Evolutionary conservation across 2,329 filamentous ascomycete genomes (phyloP).

Genomic region (Colletotrichum sp.): DNA sequence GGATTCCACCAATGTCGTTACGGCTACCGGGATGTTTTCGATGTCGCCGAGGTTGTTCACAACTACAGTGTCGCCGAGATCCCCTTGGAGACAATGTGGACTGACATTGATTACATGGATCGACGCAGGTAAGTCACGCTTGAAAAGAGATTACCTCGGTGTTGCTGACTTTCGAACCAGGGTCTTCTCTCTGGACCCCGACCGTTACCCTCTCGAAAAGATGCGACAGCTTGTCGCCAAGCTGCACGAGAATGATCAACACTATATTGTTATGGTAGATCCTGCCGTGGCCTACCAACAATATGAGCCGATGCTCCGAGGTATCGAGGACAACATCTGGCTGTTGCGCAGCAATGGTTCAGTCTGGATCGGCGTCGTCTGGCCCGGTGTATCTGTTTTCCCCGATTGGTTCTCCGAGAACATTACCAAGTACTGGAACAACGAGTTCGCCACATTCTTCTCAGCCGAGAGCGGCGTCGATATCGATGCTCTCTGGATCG

Average conservation of each 20-base stretch:
- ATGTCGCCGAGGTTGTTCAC: conserved; percentile 69
- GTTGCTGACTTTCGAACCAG: conserved; percentile 26
- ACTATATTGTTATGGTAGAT: conserved; percentile 82
- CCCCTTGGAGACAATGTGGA: conserved; percentile 74
- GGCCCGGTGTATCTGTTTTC: conserved; percentile 76
- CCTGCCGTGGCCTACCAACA: conserved; percentile 63
- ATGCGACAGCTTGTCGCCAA: conserved; percentile 71
- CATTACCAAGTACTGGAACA: conserved; percentile 71
- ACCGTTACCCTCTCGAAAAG: conserved; percentile 64
- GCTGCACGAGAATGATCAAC: conserved; percentile 70
- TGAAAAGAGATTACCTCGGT: neutral
- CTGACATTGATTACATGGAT: conserved; percentile 47
- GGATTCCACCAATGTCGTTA: conserved; percentile 69
- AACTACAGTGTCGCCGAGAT: conserved; percentile 71
- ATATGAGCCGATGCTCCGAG: conserved; percentile 45
- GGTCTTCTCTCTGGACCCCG: conserved; percentile 69
- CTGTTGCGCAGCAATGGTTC: conserved; percentile 60
- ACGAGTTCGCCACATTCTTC: conserved; percentile 72
- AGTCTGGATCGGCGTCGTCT: conserved; percentile 70
- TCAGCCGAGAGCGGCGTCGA: conserved; percentile 67
- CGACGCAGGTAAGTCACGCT: conserved; percentile 1
- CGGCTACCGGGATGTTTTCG: conserved; percentile 68
- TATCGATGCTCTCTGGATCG: conserved; percentile 81
- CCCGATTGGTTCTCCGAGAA: conserved; percentile 79
- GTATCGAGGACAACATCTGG: conserved; percentile 51